phyloP scores from a whole-genome alignment of 805 yeast species.

The Metschnikowia sp. region DNA sequence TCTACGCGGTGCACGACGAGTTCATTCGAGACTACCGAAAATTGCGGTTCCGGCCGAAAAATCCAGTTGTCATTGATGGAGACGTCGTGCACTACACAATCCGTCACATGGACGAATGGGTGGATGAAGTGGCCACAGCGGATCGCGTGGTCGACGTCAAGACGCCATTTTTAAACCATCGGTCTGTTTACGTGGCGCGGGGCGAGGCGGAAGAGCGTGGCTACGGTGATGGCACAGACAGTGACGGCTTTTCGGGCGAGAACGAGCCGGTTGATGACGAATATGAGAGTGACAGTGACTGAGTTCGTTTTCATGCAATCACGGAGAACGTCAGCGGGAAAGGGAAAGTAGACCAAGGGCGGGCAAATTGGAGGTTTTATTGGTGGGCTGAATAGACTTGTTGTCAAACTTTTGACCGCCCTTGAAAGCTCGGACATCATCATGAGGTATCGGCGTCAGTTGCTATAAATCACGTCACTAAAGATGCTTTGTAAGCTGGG shows the following conservation, averaged over 20 bases:
- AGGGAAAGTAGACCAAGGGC: too few relatives aligned
- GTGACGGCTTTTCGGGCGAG: slow-evolving; percentile 27
- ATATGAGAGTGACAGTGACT: slow-evolving; percentile 41
- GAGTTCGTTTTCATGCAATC: neutral
- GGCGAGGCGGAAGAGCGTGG: slow-evolving; percentile 39
- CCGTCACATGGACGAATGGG: slow-evolving; percentile 66
- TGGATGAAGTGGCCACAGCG: slow-evolving; percentile 55
- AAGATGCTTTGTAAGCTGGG: too few relatives aligned
- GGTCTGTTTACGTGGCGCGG: slow-evolving; percentile 41
- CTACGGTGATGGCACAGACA: slow-evolving; percentile 30
- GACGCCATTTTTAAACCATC: slow-evolving; percentile 55
- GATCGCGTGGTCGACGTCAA: slow-evolving; percentile 71
- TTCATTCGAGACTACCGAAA: slow-evolving; percentile 66
- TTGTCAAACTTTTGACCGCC: too few relatives aligned
- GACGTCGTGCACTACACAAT: slow-evolving; percentile 34
- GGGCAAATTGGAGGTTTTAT: too few relatives aligned
- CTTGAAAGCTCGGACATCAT: too few relatives aligned
- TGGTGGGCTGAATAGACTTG: too few relatives aligned
- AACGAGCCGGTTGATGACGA: slow-evolving; percentile 17
- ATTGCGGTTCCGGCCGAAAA: slow-evolving; percentile 42
- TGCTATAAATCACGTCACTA: too few relatives aligned
- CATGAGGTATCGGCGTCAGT: too few relatives aligned
- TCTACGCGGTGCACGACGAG: slow-evolving; percentile 49
- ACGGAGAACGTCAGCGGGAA: too few relatives aligned
- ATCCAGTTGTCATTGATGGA: slow-evolving; percentile 23